Evolutionary conservation across 768 basidiomycete species (phyloP), one percentile per base, ranked within the genome.

Genomic region (Clathrus columnatus): DNA sequence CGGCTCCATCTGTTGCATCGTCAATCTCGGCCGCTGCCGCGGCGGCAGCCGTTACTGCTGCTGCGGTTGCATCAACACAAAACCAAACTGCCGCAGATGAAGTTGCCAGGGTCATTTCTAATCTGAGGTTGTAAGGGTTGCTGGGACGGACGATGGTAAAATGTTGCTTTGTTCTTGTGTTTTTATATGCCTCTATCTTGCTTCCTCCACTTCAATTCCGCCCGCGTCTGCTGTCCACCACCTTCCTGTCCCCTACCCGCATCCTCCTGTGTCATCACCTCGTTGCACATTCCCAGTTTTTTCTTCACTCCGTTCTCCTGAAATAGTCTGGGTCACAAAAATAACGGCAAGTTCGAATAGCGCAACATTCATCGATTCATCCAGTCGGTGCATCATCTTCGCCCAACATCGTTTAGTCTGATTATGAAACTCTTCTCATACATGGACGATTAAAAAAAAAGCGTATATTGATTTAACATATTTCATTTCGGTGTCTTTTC

Each of bases 81-180:
- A n/a, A 36, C n/a, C 36, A 36, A 36, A 36, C 36, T 8, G 71
- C 71, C 23, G 76, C 80, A 53, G 83, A 85, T 54, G 85, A 87
- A 62, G 82, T 87, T 54, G 82, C 86, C 42, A 77, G 85, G 57
- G 85, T 87, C 61, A 85, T 89, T 63, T 84, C 85, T 60, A 87
- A 83, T 67, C 76, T 87, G 60, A 83, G 84, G 50, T 71, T 85
- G 58, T 85, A 70, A 73, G n/a, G n/a, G n/a, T n/a, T n/a, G n/a
- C n/a, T n/a, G n/a, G n/a, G n/a, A n/a, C n/a, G n/a, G n/a, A n/a
- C n/a, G n/a, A n/a, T n/a, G n/a, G n/a, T n/a, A n/a, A n/a, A n/a
- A n/a, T n/a, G n/a, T n/a, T n/a, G n/a, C n/a, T n/a, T n/a, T n/a
- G n/a, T n/a, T n/a, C n/a, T n/a, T n/a, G n/a, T n/a, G n/a, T n/a